Evolutionary conservation across 306 rosid species (phyloP), one percentile per base, ranked within the genome.

Genomic region (Lupinus albus): DNA sequence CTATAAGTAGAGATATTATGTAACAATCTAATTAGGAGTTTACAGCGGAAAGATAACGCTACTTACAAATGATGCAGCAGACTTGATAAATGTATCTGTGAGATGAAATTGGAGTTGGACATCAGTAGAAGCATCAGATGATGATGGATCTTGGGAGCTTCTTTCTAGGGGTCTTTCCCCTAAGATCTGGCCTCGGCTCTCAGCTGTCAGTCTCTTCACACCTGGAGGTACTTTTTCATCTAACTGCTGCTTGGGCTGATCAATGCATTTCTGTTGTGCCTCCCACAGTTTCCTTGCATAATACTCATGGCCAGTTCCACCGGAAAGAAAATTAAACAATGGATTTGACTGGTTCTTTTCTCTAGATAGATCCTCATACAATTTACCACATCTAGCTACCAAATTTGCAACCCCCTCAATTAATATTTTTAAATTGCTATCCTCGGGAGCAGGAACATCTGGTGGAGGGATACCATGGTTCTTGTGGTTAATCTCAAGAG

Each of bases 271-370:
- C 68, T 82, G 87, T 20, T 61, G 83, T 78, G 86, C 94, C 82
- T 93, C 96, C 99, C 99, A 93, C 78, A 90, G 88, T 76, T 86
- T 93, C 85, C 96, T 84, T 51, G 86, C 64, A 73, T 90, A 93
- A 85, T 93, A 90, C 38, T 90, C 96, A 4, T 83, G 92, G 57
- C 99, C 99, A 85, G 74, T 67, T 77, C 94, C 97, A 72, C 99
- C 97, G 46, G 74, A 76, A 68, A 93, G 99, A 74, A 93, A 93
- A 72, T 77, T 85, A 83, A 93, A 93, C 82, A 86, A 55, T 2
- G 96, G 94, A 86, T 93, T 93, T 63, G 89, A 80, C 72, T 74
- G 79, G 72, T 93, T 86, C 71, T 90, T 93, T 76, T 90, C 99
- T 79, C 85, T 88, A 53, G 96, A 93, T 68, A 93, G 83, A 80